Base-by-base conservation (phyloP, 768 basidiomycete genomes). In the Rhodosporidiobolus odoratus region DNA sequence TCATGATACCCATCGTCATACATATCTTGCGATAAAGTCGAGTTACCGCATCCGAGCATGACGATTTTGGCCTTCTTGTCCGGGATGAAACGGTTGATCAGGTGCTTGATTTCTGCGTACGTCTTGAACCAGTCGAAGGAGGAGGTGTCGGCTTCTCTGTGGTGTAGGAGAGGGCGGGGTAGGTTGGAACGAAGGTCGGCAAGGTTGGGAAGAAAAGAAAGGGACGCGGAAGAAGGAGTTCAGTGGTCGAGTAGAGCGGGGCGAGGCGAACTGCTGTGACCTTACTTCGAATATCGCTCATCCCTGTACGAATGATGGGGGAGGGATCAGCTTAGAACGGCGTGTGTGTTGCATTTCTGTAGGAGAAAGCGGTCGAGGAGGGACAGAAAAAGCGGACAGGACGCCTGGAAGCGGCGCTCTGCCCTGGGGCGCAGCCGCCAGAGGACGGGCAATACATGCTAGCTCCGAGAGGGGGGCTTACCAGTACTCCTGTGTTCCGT, bases 61-160 rank as follows among this genome's bases (percentile, higher is more conserved):
- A 92, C 79, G 72, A 92, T 88, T 34, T 83, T 82, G 3, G 86
- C 83, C 7, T 77, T 76, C 78, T 84, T 88, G 70, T 85, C 80
- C 0, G 89, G 89, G 30, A 92, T 83, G 40, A 88, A 80, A 41
- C 84, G 84, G 48, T 83, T 83, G 27, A 92, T 78, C 27, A 87
- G 79, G 58, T 83, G 79, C 12, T 86, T 83, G n/a, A 92, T 81
- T 66, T 92, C 90, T 3, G 79, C 78, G 75, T 91, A 92, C 15
- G 86, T 86, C 78, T 90, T 91, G 82, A 91, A 91, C 91, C 91
- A 92, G 80, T 92, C 91, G 71, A 89, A 91, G 8, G 72, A 63
- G 17, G 60, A 32, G 52, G 53, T 65, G 19, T 71, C 70, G 15
- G 50, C 47, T 41, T 71, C 69, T 43, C 58, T 58, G 45, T 5